Conservation (phyloP, 192 early-diverging fungal species). For the Coemansia sp. region DNA sequence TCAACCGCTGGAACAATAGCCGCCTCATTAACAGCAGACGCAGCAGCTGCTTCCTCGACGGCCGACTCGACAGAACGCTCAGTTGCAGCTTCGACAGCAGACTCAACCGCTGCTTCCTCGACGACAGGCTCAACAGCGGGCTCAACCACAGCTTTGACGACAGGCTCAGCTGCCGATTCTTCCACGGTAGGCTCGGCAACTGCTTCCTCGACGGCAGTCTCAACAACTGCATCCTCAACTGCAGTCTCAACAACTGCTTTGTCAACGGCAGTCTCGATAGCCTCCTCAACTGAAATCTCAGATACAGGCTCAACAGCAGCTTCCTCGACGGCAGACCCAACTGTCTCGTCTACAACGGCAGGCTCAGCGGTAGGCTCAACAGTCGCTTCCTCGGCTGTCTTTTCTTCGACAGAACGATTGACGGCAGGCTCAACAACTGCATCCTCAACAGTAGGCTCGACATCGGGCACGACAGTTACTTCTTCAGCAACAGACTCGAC, state of each 20-base stretch:
- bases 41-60: too few relatives aligned
- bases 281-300: neutral
- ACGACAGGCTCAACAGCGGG: too few relatives aligned
- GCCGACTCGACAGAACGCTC: too few relatives aligned
- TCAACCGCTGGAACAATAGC: neutral
- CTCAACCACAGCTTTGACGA: neutral
- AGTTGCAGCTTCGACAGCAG: too few relatives aligned
- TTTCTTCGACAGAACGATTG: too few relatives aligned
- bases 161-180: too few relatives aligned
- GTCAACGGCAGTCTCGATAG: neutral
- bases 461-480: too few relatives aligned
- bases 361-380: neutral
- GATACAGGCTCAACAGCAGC: neutral
- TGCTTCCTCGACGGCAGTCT: neutral
- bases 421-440: neutral
- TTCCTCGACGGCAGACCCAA: neutral
- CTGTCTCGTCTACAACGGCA: neutral
- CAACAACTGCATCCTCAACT: conserved; percentile 1
- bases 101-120: too few relatives aligned
- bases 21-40: neutral
- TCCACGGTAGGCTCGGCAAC: too few relatives aligned
- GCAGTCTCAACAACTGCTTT: neutral
- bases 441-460: too few relatives aligned
- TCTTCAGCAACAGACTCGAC: too few relatives aligned
- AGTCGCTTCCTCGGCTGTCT: neutral